Evolutionary conservation across 768 basidiomycete genomes (phyloP).

Genomic region (Pisolithus albus): DNA sequence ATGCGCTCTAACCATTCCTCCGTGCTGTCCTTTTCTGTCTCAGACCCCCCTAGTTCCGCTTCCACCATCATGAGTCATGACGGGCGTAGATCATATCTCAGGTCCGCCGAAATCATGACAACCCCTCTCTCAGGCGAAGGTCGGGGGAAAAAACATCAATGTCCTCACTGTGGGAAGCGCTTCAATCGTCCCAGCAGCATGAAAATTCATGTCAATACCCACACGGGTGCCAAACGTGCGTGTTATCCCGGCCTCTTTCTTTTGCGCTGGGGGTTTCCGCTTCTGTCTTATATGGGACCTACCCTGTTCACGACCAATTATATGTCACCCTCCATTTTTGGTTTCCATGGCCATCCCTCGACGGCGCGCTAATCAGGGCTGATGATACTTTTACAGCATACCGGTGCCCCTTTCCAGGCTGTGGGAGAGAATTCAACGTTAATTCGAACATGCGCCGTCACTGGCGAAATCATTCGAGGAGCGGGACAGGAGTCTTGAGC

Average conservation of each 20-base stretch:
- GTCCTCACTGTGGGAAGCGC: slow-evolving; percentile 34
- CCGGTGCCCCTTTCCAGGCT: slow-evolving; percentile 66
- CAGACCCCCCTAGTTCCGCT: slow-evolving; percentile 21
- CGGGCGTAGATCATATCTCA: slow-evolving; percentile 23
- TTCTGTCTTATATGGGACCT: neutral
- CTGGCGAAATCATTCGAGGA: slow-evolving; percentile 55
- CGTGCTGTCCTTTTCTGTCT: slow-evolving; percentile 29
- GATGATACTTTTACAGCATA: slow-evolving; percentile 44
- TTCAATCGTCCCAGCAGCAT: slow-evolving; percentile 38
- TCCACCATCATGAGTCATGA: slow-evolving; percentile 23
- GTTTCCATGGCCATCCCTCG: neutral
- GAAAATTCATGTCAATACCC: slow-evolving; percentile 37
- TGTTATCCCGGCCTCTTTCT: slow-evolving; percentile 7
- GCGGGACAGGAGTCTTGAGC: slow-evolving; percentile 15
- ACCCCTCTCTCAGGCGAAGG: slow-evolving; percentile 24
- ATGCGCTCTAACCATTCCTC: slow-evolving; percentile 22
- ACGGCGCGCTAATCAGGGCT: slow-evolving; percentile 4
- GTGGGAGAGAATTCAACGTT: slow-evolving; percentile 74
- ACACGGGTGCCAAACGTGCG: slow-evolving; percentile 34
- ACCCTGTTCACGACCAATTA: neutral
- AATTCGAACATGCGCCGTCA: slow-evolving; percentile 83
- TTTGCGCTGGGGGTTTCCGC: slow-evolving; percentile 1
- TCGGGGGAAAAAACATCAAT: slow-evolving; percentile 31
- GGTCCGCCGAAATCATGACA: slow-evolving; percentile 22
- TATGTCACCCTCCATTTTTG: neutral